Evolutionary conservation across 805 yeast genomes (phyloP), one percentile per base, ranked within the genome.

Genomic region (Metschnikowia amazonensis): DNA sequence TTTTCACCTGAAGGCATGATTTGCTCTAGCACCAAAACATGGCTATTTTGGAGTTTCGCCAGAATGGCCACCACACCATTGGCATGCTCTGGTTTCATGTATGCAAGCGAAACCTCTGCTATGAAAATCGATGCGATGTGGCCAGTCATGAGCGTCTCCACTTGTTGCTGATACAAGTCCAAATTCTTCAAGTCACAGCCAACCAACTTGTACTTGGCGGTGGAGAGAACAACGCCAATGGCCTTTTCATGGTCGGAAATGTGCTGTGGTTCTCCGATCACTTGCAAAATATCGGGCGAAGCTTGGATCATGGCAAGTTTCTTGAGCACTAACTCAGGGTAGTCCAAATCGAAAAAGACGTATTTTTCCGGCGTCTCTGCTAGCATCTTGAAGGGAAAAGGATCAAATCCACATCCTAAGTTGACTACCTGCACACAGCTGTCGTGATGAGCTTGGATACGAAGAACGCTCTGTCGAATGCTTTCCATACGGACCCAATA

Each of bases 31-130:
- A 85, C 69, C 1, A 84, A 54, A 48, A 86, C 81, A 57, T 84
- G 87, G 2, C 84, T 66, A 34, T 74, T 69, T 2, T 74, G 67
- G 13, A 79, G 63, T 2, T 65, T 58, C 3, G 82, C 67, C 2
- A 80, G 67, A 51, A 71, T 65, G 21, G 63, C 52, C 29, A 87
- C 78, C 6, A 87, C 75, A 2, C 73, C 70, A 58, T 87, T 82
- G 5, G 95, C 88, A 45, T 74, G 70, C 30, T 71, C 72, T 10
- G 85, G 82, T 31, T 73, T 68, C 94, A 87, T 86, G 60, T 86
- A 87, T 0, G 92, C 89, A 45, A 87, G 64, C 0, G 95, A 86
- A 3, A 87, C 95, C 60, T 86, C 95, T 1, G 95, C 92, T 32
- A 88, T 72, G 57, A 84, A 87, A 2, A 86, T 70, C 37, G 74